These are phyloP conservation scores for Podospora anserina DNA, from an alignment of 495 filamentous ascomycete genomes.

Conservation along the genomic window DNA sequence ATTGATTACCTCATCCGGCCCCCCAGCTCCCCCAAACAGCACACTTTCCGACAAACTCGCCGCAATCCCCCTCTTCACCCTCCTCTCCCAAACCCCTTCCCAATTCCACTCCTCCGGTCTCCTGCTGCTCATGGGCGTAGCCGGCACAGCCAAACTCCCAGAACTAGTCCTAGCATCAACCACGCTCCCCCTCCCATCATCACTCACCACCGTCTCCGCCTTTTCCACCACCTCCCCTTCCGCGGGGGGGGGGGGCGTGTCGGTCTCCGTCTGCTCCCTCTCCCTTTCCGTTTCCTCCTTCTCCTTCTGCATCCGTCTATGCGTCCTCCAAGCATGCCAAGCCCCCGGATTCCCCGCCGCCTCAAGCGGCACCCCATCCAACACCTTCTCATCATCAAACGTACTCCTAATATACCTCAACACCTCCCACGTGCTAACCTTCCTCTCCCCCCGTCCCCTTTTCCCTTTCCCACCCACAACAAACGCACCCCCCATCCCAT, in stretches of 20 bases:
- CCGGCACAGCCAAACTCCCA: slow-evolving; percentile 1
- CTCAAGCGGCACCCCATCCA: slow-evolving; percentile 76
- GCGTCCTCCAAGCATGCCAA: slow-evolving; percentile 83
- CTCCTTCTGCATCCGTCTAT: slow-evolving; percentile 41
- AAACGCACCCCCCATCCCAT: neutral
- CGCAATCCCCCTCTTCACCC: slow-evolving; percentile 72
- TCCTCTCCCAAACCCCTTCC: slow-evolving; percentile 90
- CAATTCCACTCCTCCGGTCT: slow-evolving; percentile 87
- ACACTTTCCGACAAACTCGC: slow-evolving; percentile 73
- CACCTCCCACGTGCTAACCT: slow-evolving; percentile 56
- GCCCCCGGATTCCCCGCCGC: slow-evolving; percentile 83
- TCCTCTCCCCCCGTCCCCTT: slow-evolving; percentile 25
- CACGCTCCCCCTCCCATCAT: neutral
- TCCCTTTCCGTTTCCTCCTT: slow-evolving; percentile 12
- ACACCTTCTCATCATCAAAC: slow-evolving; percentile 70
- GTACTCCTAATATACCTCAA: slow-evolving; percentile 76
- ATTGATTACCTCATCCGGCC: slow-evolving; percentile 68
- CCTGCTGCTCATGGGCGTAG: slow-evolving; percentile 36
- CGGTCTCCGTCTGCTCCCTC: slow-evolving; percentile 5
- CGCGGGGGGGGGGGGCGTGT: no score
- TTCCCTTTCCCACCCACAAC: slow-evolving; percentile 12
- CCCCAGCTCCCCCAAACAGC: slow-evolving; percentile 62
- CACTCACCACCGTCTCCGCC: neutral
- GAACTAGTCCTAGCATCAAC: neutral
- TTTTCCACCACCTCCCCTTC: neutral